phyloP scores from a whole-genome alignment of 23 red algal genomes.

The Cyanidiococcus yangmingshanensis region DNA sequence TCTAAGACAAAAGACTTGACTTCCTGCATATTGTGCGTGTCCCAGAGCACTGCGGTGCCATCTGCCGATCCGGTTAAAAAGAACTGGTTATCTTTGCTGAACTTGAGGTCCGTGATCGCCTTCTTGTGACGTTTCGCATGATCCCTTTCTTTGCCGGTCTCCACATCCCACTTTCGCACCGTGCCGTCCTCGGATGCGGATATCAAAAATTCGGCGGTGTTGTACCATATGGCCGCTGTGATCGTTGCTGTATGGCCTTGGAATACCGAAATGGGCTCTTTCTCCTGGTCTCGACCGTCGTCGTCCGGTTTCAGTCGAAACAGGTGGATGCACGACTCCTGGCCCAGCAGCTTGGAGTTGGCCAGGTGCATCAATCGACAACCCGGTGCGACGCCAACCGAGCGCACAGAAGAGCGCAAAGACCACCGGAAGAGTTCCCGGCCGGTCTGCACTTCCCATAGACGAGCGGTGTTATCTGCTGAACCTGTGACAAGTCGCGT shows the following conservation, averaged over 20 bases:
- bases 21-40: conserved; percentile 50
- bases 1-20: conserved; percentile 63
- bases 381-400: conserved; percentile 53
- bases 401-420: conserved; percentile 59
- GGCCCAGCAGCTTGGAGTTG: conserved; percentile 71
- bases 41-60: conserved; percentile 66
- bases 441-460: conserved; percentile 67
- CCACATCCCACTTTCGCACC: conserved; percentile 83
- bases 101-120: conserved; percentile 60
- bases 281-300: conserved; percentile 3
- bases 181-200: conserved; percentile 71
- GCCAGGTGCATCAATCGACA: conserved; percentile 49
- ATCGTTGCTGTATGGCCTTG: conserved; percentile 59
- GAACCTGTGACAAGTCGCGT: conserved; percentile 83
- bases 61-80: conserved; percentile 79
- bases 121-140: conserved; percentile 48
- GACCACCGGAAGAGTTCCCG: conserved; percentile 56
- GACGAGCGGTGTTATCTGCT: conserved; percentile 68
- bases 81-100: conserved; percentile 29
- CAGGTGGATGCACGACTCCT: conserved; percentile 57
- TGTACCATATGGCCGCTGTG: conserved; percentile 61
- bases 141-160: conserved; percentile 58
- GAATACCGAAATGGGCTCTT: conserved; percentile 45
- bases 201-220: conserved; percentile 46
- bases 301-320: conserved; percentile 25